Conservation (phyloP, 2,329 filamentous ascomycete species). For the Claviceps sorghi region DNA sequence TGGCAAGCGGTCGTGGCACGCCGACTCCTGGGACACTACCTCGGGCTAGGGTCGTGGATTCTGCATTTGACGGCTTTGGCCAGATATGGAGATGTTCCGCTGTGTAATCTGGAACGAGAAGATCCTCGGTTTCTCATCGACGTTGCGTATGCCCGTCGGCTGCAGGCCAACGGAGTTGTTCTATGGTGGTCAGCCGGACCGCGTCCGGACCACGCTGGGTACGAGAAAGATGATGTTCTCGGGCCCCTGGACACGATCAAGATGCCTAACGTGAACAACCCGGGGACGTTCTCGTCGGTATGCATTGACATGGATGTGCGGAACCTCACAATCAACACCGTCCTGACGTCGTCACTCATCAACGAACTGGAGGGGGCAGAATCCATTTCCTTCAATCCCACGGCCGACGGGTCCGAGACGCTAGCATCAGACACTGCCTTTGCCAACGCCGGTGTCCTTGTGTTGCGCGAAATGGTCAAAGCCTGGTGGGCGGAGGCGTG, state of each 20-base stretch:
- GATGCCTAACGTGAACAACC: conserved; percentile 87
- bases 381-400: conserved; percentile 63
- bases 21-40: conserved; percentile 73
- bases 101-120: conserved; percentile 90
- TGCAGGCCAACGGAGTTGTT: conserved; percentile 85
- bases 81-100: conserved; percentile 80
- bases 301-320: conserved; percentile 91
- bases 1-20: conserved; percentile 88
- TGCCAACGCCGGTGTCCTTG: conserved; percentile 76
- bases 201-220: conserved; percentile 84
- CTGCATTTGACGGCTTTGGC: conserved; percentile 76
- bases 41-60: conserved; percentile 87
- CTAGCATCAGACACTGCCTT: conserved; percentile 83
- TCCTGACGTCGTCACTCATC: conserved; percentile 88
- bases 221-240: conserved; percentile 81
- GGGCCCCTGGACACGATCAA: conserved; percentile 72
- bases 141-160: conserved; percentile 76
- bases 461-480: conserved; percentile 96
- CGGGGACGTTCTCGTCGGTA: conserved; percentile 86
- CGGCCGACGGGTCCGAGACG: conserved; percentile 28
- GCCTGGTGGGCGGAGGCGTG: conserved; percentile 96
- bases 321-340: conserved; percentile 94
- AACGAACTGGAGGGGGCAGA: conserved; percentile 90
- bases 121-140: conserved; percentile 94
- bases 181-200: conserved; percentile 91